Base-by-base conservation (phyloP, 306 rosid species). In the Corylus avellana region DNA sequence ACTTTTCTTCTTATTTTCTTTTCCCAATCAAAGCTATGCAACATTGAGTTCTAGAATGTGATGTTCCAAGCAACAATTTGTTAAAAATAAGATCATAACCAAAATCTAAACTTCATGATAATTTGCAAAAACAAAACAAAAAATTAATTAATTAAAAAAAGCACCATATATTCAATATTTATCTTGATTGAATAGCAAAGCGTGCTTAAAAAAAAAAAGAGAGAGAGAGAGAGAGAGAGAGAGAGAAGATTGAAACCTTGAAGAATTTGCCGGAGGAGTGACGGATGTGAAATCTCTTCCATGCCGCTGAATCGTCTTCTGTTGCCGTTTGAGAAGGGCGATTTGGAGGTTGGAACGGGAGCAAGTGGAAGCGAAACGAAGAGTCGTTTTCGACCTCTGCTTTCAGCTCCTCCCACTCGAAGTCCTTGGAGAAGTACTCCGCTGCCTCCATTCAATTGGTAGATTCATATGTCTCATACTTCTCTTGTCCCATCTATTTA, bases 221-320 rank as follows among this genome's bases (percentile, higher is more conserved):
- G 62, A 29, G 32, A 29, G 32, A 29, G 32, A 29, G 32, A 29
- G 32, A 29, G 32, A 29, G 32, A 29, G 2, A 29, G 32, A 48
- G 47, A 51, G 6, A 44, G 37, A 32, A 68, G 10, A 32, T 73
- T 53, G 61, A 7, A 47, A 92, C 96, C 97, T 92, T 95, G 87
- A 95, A 95, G 91, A 95, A 95, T 88, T 84, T 95, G 0, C 97
- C 98, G 20, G 98, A 82, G 75, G 92, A 82, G 72, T 95, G 98
- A 29, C 98, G 97, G 61, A n/a, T 76, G 84, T 92, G 97, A 82
- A 95, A 95, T 51, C 80, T 86, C 61, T 80, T 87, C 98, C 98
- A 95, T 1, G 98, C 96, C 49, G 77, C 74, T 1, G 89, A 91
- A 73, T 92, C 95, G 2, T 85, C 63, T 44, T 82, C 83, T 14